Conservation (phyloP, 2,329 filamentous ascomycete genomes). For the Clarireedia monteithiana region DNA sequence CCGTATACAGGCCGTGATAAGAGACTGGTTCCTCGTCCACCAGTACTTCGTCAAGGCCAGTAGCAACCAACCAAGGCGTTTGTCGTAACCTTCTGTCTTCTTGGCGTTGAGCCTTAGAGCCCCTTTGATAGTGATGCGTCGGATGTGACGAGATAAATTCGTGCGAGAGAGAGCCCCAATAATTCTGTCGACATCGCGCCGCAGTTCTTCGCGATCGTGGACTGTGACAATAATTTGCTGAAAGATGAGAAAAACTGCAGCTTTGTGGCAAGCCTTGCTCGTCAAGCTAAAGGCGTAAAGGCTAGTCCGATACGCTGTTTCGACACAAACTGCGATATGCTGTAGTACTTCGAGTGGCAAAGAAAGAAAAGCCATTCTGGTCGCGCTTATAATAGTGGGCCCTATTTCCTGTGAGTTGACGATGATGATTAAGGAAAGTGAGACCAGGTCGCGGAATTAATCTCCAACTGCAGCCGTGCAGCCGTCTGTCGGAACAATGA, state of each 20-base stretch:
- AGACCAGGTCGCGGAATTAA: background rate
- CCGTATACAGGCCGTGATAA: background rate
- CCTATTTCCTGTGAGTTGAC: background rate
- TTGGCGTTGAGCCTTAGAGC: conserved; percentile 3
- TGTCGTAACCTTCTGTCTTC: background rate
- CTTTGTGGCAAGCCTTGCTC: background rate
- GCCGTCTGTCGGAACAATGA: background rate
- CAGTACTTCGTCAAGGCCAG: conserved; percentile 8
- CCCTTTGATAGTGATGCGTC: conserved; percentile 10
- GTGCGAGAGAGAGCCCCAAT: background rate
- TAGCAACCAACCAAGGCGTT: background rate
- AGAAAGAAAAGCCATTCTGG: background rate
- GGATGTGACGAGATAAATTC: conserved; percentile 5
- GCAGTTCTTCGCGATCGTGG: background rate
- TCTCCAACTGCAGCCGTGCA: background rate
- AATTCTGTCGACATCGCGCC: background rate
- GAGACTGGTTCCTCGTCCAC: conserved; percentile 5
- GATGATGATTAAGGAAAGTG: background rate
- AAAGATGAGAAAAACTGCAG: background rate
- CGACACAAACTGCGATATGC: background rate
- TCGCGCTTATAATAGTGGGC: background rate
- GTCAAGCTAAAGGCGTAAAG: background rate
- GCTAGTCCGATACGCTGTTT: background rate
- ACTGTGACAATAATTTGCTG: background rate
- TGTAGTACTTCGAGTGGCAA: background rate